Evolutionary conservation across 2,329 filamentous ascomycete species (phyloP), one percentile per base, ranked within the genome.

Genomic region (Pleoardoris graminearum): DNA sequence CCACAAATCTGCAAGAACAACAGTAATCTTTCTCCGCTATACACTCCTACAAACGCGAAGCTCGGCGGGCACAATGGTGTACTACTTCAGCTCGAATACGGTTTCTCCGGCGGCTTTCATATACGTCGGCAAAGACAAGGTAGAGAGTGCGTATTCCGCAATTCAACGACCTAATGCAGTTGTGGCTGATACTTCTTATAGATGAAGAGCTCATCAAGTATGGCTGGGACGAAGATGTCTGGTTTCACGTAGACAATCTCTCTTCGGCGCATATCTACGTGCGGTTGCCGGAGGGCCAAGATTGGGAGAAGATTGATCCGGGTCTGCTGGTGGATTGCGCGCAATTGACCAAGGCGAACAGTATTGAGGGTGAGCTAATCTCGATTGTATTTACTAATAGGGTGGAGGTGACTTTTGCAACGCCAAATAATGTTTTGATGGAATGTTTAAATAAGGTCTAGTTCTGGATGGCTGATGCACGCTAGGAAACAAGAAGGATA

Each of bases 81-180:
- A 89, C 78, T 97, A 97, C 75, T 97, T 94, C 74, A 94, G 86
- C 1, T 97, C 93, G 22, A 93, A 84, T 56, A 85, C 86, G 36
- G 90, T 96, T 33, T 82, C 86, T 11, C 93, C 94, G 1, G 73
- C 91, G 27, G 93, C 91, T 36, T 92, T 88, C 71, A 86, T 99
- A 69, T 99, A 99, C 73, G 91, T 97, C 54, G 94, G 94, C 75
- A 99, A 97, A 76, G 94, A 99, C 80, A 99, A 99, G 78, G 92
- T 94, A 65, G 94, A 99, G 80, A 99, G 94, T 97, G 81, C 69
- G 87, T 62, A 11, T 12, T 22, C 6, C 12, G 6, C 30, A 12
- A 16, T 7, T 7, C 25, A 27, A 27, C n/a, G n/a, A n/a, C n/a
- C n/a, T n/a, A n/a, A n/a, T n/a, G n/a, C n/a, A n/a, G n/a, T n/a